Conservation (phyloP, 2,329 filamentous ascomycete genomes). For the Diaporthe destruens region DNA sequence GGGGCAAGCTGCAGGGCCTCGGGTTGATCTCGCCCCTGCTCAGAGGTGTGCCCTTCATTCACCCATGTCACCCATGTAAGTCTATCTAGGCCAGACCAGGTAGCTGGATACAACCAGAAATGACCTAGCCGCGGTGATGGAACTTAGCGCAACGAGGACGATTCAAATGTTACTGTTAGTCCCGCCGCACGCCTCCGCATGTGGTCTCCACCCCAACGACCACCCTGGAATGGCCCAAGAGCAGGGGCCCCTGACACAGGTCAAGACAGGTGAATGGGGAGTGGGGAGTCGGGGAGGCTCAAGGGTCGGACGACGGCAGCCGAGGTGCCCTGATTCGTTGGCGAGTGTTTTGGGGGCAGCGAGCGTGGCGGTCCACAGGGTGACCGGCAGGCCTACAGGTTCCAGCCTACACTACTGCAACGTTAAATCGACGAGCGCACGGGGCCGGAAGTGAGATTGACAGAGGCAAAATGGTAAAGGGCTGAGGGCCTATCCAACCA, state of each 20-base stretch:
- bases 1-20: conserved; percentile 7
- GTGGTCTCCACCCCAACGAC: conserved; percentile 21
- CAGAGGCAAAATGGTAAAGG: not conserved
- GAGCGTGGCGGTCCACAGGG: conserved; percentile 4
- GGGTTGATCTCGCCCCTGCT: conserved; percentile 13
- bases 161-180: conserved; percentile 17
- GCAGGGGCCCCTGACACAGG: conserved; percentile 12
- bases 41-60: not conserved
- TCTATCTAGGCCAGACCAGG: conserved; percentile 19
- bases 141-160: conserved; percentile 11
- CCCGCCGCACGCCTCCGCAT: conserved; percentile 22
- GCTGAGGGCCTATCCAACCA: not conserved
- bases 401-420: conserved; percentile 17
- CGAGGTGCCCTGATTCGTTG: conserved; percentile 21
- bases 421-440: conserved; percentile 27
- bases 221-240: not conserved
- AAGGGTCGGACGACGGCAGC: conserved; percentile 18
- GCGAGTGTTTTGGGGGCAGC: not conserved
- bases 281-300: not conserved
- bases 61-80: conserved; percentile 6
- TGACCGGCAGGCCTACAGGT: not conserved
- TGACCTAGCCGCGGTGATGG: conserved; percentile 25
- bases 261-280: too few species aligned
- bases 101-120: conserved; percentile 23
- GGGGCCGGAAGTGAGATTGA: not conserved